These are phyloP conservation scores for Blechomonas ayalai DNA, from an alignment of 208 protist genomes.

Conservation along the genomic window DNA sequence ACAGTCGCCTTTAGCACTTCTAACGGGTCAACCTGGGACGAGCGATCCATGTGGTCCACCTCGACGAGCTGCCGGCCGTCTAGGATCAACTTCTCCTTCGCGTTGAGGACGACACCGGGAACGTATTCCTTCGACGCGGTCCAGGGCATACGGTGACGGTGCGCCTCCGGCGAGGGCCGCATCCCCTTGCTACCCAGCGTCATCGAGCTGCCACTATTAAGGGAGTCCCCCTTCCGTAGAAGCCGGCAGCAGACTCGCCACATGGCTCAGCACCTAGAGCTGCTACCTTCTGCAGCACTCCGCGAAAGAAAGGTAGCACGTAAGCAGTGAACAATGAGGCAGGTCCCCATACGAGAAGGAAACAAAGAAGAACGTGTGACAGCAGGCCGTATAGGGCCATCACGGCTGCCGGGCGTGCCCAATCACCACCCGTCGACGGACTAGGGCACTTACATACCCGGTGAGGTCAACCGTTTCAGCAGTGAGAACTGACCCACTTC, in stretches of 20 bases:
- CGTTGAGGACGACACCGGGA: constrained; percentile 73
- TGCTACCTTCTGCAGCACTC: no score
- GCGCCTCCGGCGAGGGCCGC: constrained; percentile 44
- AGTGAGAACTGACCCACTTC: no score
- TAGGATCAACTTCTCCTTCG: constrained; percentile 71
- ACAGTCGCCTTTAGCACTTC: constrained; percentile 77
- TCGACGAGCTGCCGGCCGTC: constrained; percentile 76
- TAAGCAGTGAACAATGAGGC: no score
- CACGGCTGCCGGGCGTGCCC: no score
- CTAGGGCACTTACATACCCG: no score
- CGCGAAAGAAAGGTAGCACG: no score
- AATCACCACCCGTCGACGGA: no score
- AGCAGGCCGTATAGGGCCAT: no score
- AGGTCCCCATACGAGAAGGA: no score
- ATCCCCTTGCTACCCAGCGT: constrained; percentile 76
- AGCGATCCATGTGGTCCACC: constrained; percentile 68
- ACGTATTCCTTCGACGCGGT: constrained; percentile 78
- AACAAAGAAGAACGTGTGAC: constrained; percentile 5
- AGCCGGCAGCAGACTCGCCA: constrained; percentile 13
- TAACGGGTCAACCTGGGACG: constrained; percentile 72
- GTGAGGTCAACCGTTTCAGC: no score
- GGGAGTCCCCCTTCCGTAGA: constrained; percentile 35
- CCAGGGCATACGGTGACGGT: constrained; percentile 86
- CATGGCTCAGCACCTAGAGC: no score
- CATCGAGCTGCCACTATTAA: constrained; percentile 84